These are phyloP conservation scores for Raffaelea deltoideospora DNA, from an alignment of 2,329 filamentous ascomycete species.

Conservation along the genomic window DNA sequence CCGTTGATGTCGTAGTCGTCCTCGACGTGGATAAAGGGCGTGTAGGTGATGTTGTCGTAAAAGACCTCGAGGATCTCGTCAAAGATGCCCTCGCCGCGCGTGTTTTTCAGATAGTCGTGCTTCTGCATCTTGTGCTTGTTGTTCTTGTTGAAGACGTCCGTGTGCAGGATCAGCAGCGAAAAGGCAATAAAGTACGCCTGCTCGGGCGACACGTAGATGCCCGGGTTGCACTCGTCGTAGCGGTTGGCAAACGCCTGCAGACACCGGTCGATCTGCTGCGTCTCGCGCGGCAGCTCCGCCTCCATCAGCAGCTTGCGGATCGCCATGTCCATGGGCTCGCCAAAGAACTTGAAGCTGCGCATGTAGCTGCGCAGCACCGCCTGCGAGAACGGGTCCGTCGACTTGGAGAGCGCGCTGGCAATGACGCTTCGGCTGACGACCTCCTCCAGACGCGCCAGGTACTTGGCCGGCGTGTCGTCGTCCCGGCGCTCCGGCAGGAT, in stretches of 20 bases:
- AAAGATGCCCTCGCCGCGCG: conserved; percentile 77
- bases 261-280: conserved; percentile 92
- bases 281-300: conserved; percentile 89
- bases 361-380: conserved; percentile 87
- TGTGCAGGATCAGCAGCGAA: conserved; percentile 88
- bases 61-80: conserved; percentile 91
- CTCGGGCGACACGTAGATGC: conserved; percentile 79
- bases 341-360: conserved; percentile 87
- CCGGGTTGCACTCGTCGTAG: conserved; percentile 96
- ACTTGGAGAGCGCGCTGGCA: conserved; percentile 72
- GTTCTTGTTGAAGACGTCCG: conserved; percentile 99
- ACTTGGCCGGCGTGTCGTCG: conserved; percentile 80
- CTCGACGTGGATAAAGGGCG: conserved; percentile 94
- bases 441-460: conserved; percentile 70
- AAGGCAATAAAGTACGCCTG: conserved; percentile 98
- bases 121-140: conserved; percentile 99
- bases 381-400: conserved; percentile 67
- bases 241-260: conserved; percentile 89
- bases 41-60: conserved; percentile 97
- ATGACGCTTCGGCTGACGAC: conserved; percentile 68
- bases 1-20: conserved; percentile 72
- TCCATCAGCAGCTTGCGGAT: conserved; percentile 93
- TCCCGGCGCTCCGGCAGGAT: conserved; percentile 67
- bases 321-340: conserved; percentile 95
- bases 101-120: conserved; percentile 87